phyloP scores from a whole-genome alignment of 169 alveolate genomes.

The Plasmodium malariae region DNA sequence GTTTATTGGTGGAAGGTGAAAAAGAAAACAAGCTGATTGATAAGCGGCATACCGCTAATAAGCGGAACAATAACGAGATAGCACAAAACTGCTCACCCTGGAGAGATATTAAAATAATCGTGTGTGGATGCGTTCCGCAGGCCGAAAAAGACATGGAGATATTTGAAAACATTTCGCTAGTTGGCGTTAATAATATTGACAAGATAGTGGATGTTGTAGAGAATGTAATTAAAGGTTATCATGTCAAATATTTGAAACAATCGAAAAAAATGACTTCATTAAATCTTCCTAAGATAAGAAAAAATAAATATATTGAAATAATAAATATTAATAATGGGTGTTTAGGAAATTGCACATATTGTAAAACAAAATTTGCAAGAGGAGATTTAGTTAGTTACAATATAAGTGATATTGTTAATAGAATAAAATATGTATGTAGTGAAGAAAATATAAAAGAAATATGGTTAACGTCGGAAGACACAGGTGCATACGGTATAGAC shows the following conservation, averaged over 20 bases:
- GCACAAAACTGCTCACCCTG: too few species aligned
- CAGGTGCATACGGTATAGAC: slow-evolving; percentile 99
- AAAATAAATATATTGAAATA: slow-evolving; percentile 95
- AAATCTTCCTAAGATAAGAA: slow-evolving; percentile 98
- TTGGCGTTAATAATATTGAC: slow-evolving; percentile 91
- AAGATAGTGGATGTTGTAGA: slow-evolving; percentile 96
- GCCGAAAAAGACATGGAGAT: slow-evolving; percentile 89
- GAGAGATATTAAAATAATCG: slow-evolving; percentile 91
- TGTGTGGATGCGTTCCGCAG: slow-evolving; percentile 97
- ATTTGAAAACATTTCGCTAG: slow-evolving; percentile 84
- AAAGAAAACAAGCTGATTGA: background rate
- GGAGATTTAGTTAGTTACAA: slow-evolving; percentile 96
- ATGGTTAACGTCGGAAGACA: slow-evolving; percentile 99
- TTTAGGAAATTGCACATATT: slow-evolving; percentile 98
- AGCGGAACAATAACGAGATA: too few species aligned
- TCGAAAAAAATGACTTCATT: slow-evolving; percentile 92
- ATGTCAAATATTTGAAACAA: slow-evolving; percentile 91
- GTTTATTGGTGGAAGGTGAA: too few species aligned
- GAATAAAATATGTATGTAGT: slow-evolving; percentile 90
- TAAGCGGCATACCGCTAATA: too few species aligned
- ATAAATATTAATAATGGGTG: slow-evolving; percentile 96
- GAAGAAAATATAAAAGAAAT: slow-evolving; percentile 96
- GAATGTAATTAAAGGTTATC: slow-evolving; percentile 94
- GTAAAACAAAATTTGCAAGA: slow-evolving; percentile 98
- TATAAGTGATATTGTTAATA: slow-evolving; percentile 91